Conservation (phyloP, 345 rosid species). For the Dimocarpus longan region DNA sequence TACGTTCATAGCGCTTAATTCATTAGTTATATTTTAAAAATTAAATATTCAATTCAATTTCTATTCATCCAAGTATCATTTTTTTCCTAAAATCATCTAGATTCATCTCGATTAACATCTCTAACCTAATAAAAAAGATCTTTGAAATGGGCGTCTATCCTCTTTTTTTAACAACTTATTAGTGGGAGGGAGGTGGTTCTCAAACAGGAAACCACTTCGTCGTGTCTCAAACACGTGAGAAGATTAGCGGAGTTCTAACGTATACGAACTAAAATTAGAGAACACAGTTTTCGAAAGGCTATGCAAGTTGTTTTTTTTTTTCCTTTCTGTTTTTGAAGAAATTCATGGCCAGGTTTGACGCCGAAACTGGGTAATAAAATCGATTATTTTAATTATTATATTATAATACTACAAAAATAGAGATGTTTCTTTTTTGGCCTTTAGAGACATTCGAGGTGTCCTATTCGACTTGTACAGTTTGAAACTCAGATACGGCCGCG, state of each 20-base stretch:
- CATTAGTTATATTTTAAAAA: no score
- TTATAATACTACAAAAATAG: background rate
- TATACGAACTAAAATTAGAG: background rate
- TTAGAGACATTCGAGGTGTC: background rate
- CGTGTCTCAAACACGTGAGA: background rate
- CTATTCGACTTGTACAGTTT: background rate
- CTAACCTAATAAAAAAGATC: no score
- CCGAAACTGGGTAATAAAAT: constrained; percentile 2
- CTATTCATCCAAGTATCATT: no score
- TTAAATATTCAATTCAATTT: no score
- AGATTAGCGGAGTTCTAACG: background rate
- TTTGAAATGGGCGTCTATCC: no score
- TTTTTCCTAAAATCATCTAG: no score
- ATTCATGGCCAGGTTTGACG: background rate
- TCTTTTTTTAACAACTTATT: no score
- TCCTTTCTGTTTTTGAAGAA: background rate
- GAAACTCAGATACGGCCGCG: background rate
- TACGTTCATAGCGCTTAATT: no score
- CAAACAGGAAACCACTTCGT: background rate
- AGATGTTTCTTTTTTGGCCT: constrained; percentile 23
- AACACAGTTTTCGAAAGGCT: background rate
- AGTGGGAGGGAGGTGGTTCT: constrained; percentile 8
- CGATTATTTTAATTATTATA: background rate
- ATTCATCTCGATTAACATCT: no score
- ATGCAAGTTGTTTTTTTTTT: no score